Base-by-base conservation (phyloP, 305 asterid species). In the Solanum hybrid region DNA sequence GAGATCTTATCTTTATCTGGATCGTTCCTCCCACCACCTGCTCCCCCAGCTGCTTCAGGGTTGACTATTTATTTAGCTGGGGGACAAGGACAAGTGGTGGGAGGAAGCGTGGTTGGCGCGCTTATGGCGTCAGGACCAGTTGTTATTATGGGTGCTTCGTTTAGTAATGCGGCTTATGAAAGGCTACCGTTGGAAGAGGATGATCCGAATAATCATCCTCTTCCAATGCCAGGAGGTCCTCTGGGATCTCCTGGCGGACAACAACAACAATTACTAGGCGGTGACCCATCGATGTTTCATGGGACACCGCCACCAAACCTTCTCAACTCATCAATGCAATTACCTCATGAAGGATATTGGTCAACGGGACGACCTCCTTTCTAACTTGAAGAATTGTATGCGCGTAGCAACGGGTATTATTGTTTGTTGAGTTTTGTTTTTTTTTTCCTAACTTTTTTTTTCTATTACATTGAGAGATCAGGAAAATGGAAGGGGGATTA, bases 41-140 rank as follows among this genome's bases (percentile, higher is more conserved):
- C 98, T 11, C 98, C 98, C 0, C 94, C 97, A 0, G 95, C 95
- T 0, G 97, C 98, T 1, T 93, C 99, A 0, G 91, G 96, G 34
- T 88, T 96, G 89, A 95, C 98, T 4, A 92, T 96, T 17, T 96
- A 96, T 57, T 87, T 96, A 36, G 96, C 99, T 7, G 99, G 98
- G 22, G 98, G 98, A 9, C 98, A 96, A 93, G 99, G 99, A 11
- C 98, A 96, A 85, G 99, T 96, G 76, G 96, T 96, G 10, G 99
- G 99, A 7, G 99, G 99, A 6, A 92, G 96, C 68, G 98, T 95
- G 51, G 98, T 94, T 8, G 99, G 99, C 27, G 92, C 93, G 83
- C 95, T 96, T 70, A 76, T 96, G 57, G 98, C 99, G 0, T 91
- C 96, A 0, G 98, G 99, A 5, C 98, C 99, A 0, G 97, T 96